A percentile compares a stretch with the other conserved stretches of the same genome.
These are phyloP conservation scores for Eragrostis curvula DNA, from an alignment of 176 grass and related monocot genomes.

Conservation along the genomic window DNA sequence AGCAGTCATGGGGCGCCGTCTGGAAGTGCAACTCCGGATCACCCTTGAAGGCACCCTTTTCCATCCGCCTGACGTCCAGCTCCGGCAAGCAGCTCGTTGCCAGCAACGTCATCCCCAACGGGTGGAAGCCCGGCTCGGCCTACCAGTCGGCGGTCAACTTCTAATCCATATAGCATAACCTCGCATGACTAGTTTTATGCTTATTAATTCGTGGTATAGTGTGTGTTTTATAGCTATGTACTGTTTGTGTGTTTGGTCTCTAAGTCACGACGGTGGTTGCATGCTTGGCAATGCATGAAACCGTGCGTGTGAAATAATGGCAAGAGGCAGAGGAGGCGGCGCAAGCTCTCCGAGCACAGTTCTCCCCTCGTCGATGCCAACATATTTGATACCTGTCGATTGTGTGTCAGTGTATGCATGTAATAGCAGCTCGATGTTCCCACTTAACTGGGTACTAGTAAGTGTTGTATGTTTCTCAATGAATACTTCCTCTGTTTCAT, in stretches of 20 bases:
- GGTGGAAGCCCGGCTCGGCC: constrained; percentile 51
- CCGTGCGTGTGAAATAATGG: constrained; percentile 30
- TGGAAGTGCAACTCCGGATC: constrained; percentile 60
- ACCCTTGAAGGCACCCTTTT: constrained; percentile 54
- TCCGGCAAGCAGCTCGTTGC: constrained; percentile 54
- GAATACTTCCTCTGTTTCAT: not conserved
- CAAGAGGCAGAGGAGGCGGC: not conserved
- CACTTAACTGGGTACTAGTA: not conserved
- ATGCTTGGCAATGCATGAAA: not conserved
- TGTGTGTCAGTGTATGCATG: not conserved
- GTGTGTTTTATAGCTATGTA: not conserved
- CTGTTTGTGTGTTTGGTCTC: not conserved
- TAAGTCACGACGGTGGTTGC: not conserved
- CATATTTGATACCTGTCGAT: too few relatives aligned
- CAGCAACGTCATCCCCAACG: constrained; percentile 51
- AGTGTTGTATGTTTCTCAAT: not conserved
- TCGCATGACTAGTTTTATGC: not conserved
- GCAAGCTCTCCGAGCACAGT: not conserved
- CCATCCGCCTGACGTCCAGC: constrained; percentile 59
- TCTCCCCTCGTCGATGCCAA: not conserved
- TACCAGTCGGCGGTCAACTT: constrained; percentile 64
- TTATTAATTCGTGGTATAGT: too few relatives aligned
- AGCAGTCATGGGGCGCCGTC: constrained; percentile 63
- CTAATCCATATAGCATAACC: not conserved
- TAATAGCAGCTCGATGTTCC: not conserved